Evolutionary conservation across 1,284 basidiomycete genomes (phyloP), one percentile per base, ranked within the genome.

Genomic region (Ustilago hordei): DNA sequence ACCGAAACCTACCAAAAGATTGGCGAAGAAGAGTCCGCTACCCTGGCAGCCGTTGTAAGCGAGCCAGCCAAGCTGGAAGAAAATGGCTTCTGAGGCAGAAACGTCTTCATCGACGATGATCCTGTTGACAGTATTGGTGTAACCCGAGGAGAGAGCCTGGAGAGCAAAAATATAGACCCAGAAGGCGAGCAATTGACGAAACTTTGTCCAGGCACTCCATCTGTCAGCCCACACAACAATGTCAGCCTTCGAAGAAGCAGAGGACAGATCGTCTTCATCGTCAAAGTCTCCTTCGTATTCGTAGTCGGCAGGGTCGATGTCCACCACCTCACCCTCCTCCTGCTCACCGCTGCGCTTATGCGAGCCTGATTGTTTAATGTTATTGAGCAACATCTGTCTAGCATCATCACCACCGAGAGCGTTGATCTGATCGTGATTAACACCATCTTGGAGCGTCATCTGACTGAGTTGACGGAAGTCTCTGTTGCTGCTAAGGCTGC

Each of bases 61-160:
- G 17, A 80, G 45, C 3, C 39, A 34, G 15, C 73, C 77, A 13
- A 69, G 53, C 23, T 66, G 50, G 19, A 71, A 45, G 4, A 69
- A 39, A 2, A 59, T 13, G 7, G 60, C 47, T 4, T 32, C 11
- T 2, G 60, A 43, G 9, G 41, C 31, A 13, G 55, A 65, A 5
- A 67, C 59, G 9, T 11, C 15, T 38, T 63, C 55, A 52, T 67
- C 63, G 4, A 11, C 28, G 5, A 67, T 69, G 61, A 78, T 62
- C 6, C 19, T 15, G 2, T 19, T 23, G 32, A 77, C 67, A 1
- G 68, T 62, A 58, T 71, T 75, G 54, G 66, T 65, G 63, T 77
- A 81, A 15, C 79, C 77, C 5, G 79, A 70, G 23, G 64, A 73
- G 7, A 81, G 60, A 6, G 72, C 74, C 55, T 81, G 77, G 11